phyloP scores from a whole-genome alignment of 2,329 filamentous ascomycete species.

The Helminthosporium solani region DNA sequence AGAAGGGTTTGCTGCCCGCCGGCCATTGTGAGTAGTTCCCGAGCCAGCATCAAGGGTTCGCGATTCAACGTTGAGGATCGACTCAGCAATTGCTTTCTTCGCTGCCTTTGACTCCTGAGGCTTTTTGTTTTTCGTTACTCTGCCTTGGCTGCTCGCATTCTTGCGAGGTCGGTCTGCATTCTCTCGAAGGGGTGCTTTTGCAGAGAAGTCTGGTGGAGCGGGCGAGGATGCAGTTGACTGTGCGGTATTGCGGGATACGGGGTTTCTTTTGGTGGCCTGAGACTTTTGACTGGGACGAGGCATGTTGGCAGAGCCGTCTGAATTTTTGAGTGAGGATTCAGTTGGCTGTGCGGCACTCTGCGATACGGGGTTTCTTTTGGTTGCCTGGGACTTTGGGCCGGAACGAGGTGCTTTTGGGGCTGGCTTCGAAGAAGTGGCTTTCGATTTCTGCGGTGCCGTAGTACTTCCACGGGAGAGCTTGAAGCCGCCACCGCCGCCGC shows the following conservation, averaged over 20 bases:
- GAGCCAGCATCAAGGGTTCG: conserved; percentile 7
- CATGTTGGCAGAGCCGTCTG: background rate
- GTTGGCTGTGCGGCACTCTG: too few relatives aligned
- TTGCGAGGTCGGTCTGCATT: conserved; percentile 4
- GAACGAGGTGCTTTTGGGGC: background rate
- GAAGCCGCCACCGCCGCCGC: background rate
- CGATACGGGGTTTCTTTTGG: too few relatives aligned
- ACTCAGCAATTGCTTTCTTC: conserved; percentile 16
- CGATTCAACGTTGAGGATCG: conserved; percentile 24
- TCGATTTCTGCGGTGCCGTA: background rate
- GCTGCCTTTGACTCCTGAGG: conserved; percentile 5
- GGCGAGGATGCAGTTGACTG: too few relatives aligned
- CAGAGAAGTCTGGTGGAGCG: background rate
- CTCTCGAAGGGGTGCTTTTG: background rate
- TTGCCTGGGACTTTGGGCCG: too few relatives aligned
- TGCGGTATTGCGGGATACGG: too few relatives aligned
- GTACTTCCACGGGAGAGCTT: background rate
- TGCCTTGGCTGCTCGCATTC: conserved; percentile 16
- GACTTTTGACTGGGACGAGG: too few relatives aligned
- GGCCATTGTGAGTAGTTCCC: too few relatives aligned
- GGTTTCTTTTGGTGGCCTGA: too few relatives aligned
- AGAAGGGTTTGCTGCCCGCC: too few relatives aligned
- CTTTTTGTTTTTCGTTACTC: conserved; percentile 8
- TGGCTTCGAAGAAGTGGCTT: background rate
- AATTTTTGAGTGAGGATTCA: too few relatives aligned